Evolutionary conservation across 2,329 filamentous ascomycete genomes (phyloP), one percentile per base, ranked within the genome.

Genomic region (Pyrenophora teres): DNA sequence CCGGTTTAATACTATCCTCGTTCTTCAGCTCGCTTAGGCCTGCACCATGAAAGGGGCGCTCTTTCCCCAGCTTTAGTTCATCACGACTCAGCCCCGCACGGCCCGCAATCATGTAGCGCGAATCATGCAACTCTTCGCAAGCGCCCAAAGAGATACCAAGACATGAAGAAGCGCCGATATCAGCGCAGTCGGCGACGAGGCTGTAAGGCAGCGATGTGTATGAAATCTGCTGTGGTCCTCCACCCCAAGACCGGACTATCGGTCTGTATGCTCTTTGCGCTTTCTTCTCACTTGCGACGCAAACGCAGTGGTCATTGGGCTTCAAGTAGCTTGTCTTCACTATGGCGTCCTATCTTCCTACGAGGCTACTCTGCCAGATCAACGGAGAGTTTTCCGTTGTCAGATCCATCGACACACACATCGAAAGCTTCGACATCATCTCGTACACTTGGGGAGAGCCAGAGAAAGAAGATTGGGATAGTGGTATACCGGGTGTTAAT

Each of bases 381-480:
- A 13, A 43, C 16, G 39, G 39, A 13, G 13, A 38, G 12, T 49
- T 49, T 15, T 41, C 46, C 9, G 23, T 49, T 9, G 27, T 49
- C 27, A 19, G 30, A 15, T 10, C 46, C 12, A 13, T 32, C 25
- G 25, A 37, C 5, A 32, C 18, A n/a, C 16, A 42, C 16, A 16
- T 38, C n/a, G 39, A 49, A 12, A 15, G 33, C 13, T 49, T 42
- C 32, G 46, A 49, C 37, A 49, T 49, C 25, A 18, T 49, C 7
- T 49, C 46, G 3, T 49, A 49, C n/a, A 42, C 36, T 7, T 49
- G 46, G 46, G 46, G 39, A 7, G 40, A 21, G 8, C 13, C 4
- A n/a, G 39, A 1, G 9, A 13, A 30, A 2, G 12, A 2, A 15
- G 3, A 7, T 12, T 43, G 21, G 21, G 8, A 43, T 6, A 38